These are phyloP conservation scores for Fusarium austroafricanum DNA, from an alignment of 2,329 filamentous ascomycete genomes.

Conservation along the genomic window DNA sequence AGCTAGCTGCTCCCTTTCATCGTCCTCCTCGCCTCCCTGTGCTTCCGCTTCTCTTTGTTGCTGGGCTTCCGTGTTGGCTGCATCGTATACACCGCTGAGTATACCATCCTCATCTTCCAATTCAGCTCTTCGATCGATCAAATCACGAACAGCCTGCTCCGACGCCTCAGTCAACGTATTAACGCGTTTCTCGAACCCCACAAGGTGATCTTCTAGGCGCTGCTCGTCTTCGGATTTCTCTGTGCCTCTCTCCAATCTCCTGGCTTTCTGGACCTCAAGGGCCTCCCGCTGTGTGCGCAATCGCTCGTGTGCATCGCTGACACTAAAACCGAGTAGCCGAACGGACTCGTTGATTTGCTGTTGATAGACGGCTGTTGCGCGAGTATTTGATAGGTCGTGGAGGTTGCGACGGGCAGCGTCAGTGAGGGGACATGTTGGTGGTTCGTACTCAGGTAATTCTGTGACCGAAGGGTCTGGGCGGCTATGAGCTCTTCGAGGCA, in stretches of 20 bases:
- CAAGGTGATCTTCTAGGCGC: slow-evolving; percentile 54
- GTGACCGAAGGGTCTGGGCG: slow-evolving; percentile 41
- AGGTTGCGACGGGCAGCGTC: slow-evolving; percentile 54
- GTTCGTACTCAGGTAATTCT: slow-evolving; percentile 63
- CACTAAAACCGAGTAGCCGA: slow-evolving; percentile 57
- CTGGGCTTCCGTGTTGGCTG: slow-evolving; percentile 37
- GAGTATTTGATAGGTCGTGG: slow-evolving; percentile 56
- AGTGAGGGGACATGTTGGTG: slow-evolving; percentile 60
- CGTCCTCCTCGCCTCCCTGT: slow-evolving; percentile 39
- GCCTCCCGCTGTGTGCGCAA: slow-evolving; percentile 52
- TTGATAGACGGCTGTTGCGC: slow-evolving; percentile 57
- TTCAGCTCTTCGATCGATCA: slow-evolving; percentile 62
- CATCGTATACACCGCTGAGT: slow-evolving; percentile 52
- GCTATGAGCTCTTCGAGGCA: slow-evolving; percentile 52
- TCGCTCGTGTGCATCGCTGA: slow-evolving; percentile 63
- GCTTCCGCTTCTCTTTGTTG: slow-evolving; percentile 17
- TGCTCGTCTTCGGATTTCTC: slow-evolving; percentile 53
- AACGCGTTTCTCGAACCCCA: slow-evolving; percentile 55
- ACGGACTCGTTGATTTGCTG: slow-evolving; percentile 59
- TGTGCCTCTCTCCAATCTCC: slow-evolving; percentile 53
- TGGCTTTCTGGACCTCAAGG: slow-evolving; percentile 49
- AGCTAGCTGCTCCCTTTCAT: slow-evolving; percentile 41
- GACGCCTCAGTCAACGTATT: slow-evolving; percentile 57
- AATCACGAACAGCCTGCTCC: slow-evolving; percentile 59
- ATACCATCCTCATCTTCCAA: slow-evolving; percentile 62